phyloP scores from a whole-genome alignment of 108 stramenopile genomes.

The Fragilariopsis cylindrus region DNA sequence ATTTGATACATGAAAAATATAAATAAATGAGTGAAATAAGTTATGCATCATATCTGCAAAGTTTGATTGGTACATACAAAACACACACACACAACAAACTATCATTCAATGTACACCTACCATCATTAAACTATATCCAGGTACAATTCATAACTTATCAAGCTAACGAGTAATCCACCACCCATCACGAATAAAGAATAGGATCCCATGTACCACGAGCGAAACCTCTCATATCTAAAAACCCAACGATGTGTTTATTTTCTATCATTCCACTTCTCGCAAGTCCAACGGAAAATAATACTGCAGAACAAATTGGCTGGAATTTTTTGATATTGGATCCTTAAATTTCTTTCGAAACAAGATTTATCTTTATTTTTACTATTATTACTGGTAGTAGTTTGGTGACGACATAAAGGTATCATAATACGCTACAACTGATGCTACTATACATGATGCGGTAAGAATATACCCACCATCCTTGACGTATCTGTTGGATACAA shows the following conservation, averaged over 20 bases:
- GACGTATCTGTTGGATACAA: background rate
- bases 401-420: too few species aligned
- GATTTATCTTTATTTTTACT: background rate
- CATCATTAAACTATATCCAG: constrained; percentile 39
- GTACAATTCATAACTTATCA: constrained; percentile 60
- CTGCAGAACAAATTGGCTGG: constrained; percentile 3
- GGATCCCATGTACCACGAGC: constrained; percentile 74
- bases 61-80: background rate
- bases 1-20: background rate
- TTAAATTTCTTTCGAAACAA: background rate
- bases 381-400: too few species aligned
- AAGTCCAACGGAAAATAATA: constrained; percentile 61
- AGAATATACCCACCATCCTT: background rate
- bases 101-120: background rate
- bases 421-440: background rate
- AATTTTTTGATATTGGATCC: background rate
- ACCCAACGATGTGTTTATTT: constrained; percentile 65
- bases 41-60: background rate
- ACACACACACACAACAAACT: background rate
- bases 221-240: constrained; percentile 56
- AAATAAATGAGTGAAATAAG: background rate
- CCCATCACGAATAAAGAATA: constrained; percentile 82
- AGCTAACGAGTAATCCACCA: constrained; percentile 63
- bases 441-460: background rate
- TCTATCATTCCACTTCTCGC: constrained; percentile 65